Percentiles rank a stretch among this genome's conserved stretches.
Evolutionary conservation across 2,329 filamentous ascomycete genomes (phyloP).

Genomic region (Niveomyces coronatus): DNA sequence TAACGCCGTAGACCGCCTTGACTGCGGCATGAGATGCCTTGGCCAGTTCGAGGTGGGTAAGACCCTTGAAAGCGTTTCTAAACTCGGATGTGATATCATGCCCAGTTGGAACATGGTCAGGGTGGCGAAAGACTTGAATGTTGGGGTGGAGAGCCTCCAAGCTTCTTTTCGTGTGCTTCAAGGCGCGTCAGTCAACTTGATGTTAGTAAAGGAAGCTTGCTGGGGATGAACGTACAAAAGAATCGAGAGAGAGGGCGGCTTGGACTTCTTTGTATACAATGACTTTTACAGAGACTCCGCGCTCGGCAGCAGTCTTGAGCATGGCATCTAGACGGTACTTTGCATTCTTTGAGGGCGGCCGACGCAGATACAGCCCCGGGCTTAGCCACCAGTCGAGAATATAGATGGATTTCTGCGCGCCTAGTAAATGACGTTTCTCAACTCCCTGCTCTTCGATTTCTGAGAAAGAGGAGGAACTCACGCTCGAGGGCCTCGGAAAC

Average conservation of each 20-base stretch:
- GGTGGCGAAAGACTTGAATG: conserved; percentile 81
- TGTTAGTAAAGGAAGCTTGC: too few relatives aligned
- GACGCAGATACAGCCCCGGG: conserved; percentile 76
- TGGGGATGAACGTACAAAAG: conserved; percentile 29
- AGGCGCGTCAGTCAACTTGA: conserved; percentile 18
- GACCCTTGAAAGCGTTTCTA: conserved; percentile 44
- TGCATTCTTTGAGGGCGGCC: conserved; percentile 72
- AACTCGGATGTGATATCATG: conserved; percentile 59
- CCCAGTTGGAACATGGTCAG: conserved; percentile 72
- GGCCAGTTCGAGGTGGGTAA: conserved; percentile 44
- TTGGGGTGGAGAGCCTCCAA: conserved; percentile 72
- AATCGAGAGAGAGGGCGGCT: conserved; percentile 58
- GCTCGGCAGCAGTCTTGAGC: conserved; percentile 70
- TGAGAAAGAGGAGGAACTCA: too few relatives aligned
- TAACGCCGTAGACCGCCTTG: conserved; percentile 71
- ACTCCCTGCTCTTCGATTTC: not conserved
- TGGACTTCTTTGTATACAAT: conserved; percentile 91
- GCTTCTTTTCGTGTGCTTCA: conserved; percentile 65
- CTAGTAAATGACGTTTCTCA: conserved; percentile 22
- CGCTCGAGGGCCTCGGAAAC: conserved; percentile 68
- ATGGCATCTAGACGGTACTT: conserved; percentile 75
- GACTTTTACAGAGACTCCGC: conserved; percentile 73
- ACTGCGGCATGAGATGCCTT: conserved; percentile 63
- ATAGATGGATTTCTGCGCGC: conserved; percentile 67
- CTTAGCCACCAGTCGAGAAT: conserved; percentile 89